Base-by-base conservation (phyloP, 192 early-diverging fungal species). In the Gaertneriomyces semiglobifer region DNA sequence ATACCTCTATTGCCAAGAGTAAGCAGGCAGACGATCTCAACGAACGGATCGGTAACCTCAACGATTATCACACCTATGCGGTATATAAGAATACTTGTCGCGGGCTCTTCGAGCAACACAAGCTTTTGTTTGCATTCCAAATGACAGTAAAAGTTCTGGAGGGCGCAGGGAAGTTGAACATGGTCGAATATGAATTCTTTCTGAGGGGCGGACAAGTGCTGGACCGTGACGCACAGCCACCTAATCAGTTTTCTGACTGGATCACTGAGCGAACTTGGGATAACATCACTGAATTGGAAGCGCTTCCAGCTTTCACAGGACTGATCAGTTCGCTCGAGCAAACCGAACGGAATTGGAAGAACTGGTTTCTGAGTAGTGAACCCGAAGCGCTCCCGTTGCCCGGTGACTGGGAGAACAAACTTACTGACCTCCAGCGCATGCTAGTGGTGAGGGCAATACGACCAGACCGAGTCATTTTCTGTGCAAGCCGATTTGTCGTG, bases 61-160 rank as follows among this genome's bases (percentile, higher is more conserved):
- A 86, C 53, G 83, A 86, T 19, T 86, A 83, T 62, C 84, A 86
- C 61, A 86, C 84, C 3, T 86, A 84, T 57, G 51, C 84, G 42
- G 83, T 86, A 7, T 86, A 84, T 66, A 85, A 85, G 58, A 86
- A 82, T 62, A 85, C 84, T 6, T 86, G 83, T 59, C 64, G 84
- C 19, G 83, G 84, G 7, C 62, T 86, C 51, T 86, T 86, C 71
- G 83, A 84, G 60, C 50, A 78, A 42, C 84, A 86, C 63, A 86
- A 85, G 68, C 70, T 85, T 11, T 58, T 86, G 38, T 86, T 86
- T 50, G 81, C 84, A 12, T 72, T 86, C 48, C 84, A 86, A 63
- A 83, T 86, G 78, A 86, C 84, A 38, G 81, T 84, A 14, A 86
- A 86, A 62, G 86, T 86, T 33, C 68, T 86, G 74, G 79, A 83